Evolutionary conservation across 208 protist species (phyloP), one percentile per base, ranked within the genome.

Genomic region (Crithidia fasciculata): DNA sequence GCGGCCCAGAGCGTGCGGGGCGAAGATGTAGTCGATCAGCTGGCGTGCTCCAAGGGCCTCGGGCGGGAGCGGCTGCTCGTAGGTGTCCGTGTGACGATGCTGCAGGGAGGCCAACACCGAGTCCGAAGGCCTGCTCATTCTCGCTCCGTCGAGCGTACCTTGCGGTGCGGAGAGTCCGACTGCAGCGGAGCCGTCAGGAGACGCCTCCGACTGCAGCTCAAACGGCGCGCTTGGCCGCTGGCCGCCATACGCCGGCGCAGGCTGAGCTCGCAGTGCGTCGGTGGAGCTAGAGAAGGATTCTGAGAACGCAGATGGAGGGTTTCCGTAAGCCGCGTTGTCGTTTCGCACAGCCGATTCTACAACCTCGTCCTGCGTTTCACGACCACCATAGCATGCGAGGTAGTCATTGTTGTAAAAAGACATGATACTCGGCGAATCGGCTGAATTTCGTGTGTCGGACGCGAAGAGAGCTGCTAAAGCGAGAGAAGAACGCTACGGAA

Each of bases 11-110:
- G 54, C 69, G 8, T 45, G 52, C 36, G 67, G 73, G 2, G 72
- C 50, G 43, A 84, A 88, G 66, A 86, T 70, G 63, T 70, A 81
- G 13, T 83, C 82, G 15, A 91, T 77, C 13, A 88, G 72, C 50
- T 81, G 80, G 40, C 78, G 69, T 39, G 86, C 86, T 13, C 86
- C 77, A 16, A 81, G 73, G 3, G 79, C 73, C 63, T 83, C 72
- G 8, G 74, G 69, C 8, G 80, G 81, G 36, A 87, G 79, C 47
- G 64, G 63, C 47, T 68, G 68, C 62, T 84, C 77, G 67, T 77
- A 77, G 18, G 80, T 80, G 61, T 80, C 73, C 4, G 56, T 61
- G 69, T 80, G 79, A 8, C 43, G 53, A 41, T 77, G 70, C 36
- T 50, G 58, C 56, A 59, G n/a, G 2, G 37, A 28, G 2, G 40